Base-by-base conservation (phyloP, 148 eudicot genomes). In the Bassia scoparia region DNA sequence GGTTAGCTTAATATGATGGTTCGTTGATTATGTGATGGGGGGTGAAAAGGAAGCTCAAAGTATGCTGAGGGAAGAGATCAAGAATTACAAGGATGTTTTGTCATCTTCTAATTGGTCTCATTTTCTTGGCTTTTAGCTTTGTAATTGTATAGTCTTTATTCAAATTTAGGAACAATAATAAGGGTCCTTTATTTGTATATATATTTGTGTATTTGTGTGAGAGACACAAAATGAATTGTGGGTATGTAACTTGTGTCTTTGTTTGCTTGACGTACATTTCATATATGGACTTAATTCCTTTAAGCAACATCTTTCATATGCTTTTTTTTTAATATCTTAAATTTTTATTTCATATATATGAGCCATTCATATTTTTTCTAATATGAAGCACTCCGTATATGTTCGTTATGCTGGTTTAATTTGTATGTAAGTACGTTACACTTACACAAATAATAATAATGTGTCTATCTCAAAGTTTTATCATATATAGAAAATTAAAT, bases 101-200 rank as follows among this genome's bases (percentile, higher is more conserved):
- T 50, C 44, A 52, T 29, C 44, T 15, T 18, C 23, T 71, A 26
- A 17, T 58, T 16, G 52, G 53, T 58, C 31, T 71, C 74, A 16
- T 6, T 71, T 54, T 58, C 60, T 23, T 56, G 49, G n/a, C 61
- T 33, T 34, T 13, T 26, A 61, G 44, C 41, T 61, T 61, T 61
- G 27, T 12, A 37, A 52, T 37, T n/a, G 31, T 38, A 61, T 1
- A 61, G 65, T 61, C 18, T 24, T 29, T 61, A 16, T 9, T 7
- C 65, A 33, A 30, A 61, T 14, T 61, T 61, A 61, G 65, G 65
- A 41, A n/a, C n/a, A n/a, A n/a, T n/a, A n/a, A n/a, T n/a, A n/a
- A 41, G 12, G 46, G 12, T 41, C 46, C 46, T 41, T 41, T 41
- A 14, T 41, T 37, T 37, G 5, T 5, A 41, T 41, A n/a, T n/a